Evolutionary conservation across 2,329 filamentous ascomycete genomes (phyloP), one percentile per base, ranked within the genome.

Genomic region (Cladosporium sp.): DNA sequence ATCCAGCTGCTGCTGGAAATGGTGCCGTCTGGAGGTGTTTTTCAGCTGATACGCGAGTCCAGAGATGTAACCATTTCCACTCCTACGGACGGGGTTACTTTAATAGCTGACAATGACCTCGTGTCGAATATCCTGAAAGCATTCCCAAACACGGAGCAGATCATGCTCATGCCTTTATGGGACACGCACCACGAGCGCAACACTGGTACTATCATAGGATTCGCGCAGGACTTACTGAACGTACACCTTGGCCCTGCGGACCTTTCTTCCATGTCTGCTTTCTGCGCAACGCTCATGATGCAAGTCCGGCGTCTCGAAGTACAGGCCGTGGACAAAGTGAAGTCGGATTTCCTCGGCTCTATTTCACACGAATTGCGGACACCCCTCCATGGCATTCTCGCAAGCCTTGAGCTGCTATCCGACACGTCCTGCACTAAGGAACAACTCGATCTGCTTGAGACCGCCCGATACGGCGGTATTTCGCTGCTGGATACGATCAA

Each of bases 221-320:
- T 3, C n/a, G 13, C 11, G 13, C 10, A 4, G 9, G 14, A 22
- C 46, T 40, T 31, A 11, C 9, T 11, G 9, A 14, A 37, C 9
- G 35, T 49, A 9, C 18, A 41, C 6, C 11, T n/a, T 9, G 19
- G 14, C 9, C 13, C 28, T 9, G n/a, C 11, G 3, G 49, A 38
- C 14, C 43, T 55, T 4, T 28, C 18, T 4, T 18, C 16, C 2
- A 34, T 55, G 49, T 48, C 68, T 9, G 77, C 76, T 0, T 80
- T 82, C 56, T 74, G 74, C 0, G 75, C 76, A 46, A 74, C 75
- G 1, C 75, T 79, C 10, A 81, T 81, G 70, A 72, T 77, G 0
- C 80, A 84, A 49, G 68, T 84, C 1, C 72, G 75, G 0, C 70
- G 77, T 2, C 55, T 80, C 43, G 76, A 81, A 53, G 77, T 76